Conservation (phyloP, 768 basidiomycete genomes). For the Trametes sanguinea region DNA sequence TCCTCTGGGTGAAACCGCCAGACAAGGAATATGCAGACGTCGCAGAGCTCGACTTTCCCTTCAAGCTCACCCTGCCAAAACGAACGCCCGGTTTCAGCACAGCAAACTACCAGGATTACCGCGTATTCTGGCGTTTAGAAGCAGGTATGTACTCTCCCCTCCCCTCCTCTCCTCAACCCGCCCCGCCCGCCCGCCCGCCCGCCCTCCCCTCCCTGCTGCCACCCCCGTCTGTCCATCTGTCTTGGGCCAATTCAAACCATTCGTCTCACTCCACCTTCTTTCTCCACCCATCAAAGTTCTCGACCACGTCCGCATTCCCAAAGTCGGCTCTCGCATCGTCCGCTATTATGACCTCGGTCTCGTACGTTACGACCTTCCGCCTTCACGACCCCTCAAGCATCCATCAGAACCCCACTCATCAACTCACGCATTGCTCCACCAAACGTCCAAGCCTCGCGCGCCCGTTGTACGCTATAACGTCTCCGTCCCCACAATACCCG, state of each 20-base stretch:
- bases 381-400: constrained; percentile 24
- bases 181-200: too few species aligned
- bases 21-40: constrained; percentile 59
- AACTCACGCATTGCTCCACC: constrained; percentile 38
- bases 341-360: constrained; percentile 74
- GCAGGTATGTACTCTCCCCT: constrained; percentile 53
- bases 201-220: background rate
- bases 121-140: constrained; percentile 82
- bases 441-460: constrained; percentile 55
- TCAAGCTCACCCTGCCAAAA: constrained; percentile 68
- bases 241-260: constrained; percentile 4
- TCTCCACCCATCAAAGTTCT: constrained; percentile 50
- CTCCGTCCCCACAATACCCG: constrained; percentile 53
- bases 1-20: constrained; percentile 69
- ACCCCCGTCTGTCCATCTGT: constrained; percentile 26
- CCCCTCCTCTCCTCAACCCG: background rate
- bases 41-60: constrained; percentile 67
- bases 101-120: constrained; percentile 73
- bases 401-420: constrained; percentile 36
- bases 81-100: constrained; percentile 66
- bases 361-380: constrained; percentile 67
- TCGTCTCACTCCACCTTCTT: constrained; percentile 11
- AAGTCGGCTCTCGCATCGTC: constrained; percentile 66
- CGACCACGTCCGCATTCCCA: constrained; percentile 61
- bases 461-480: constrained; percentile 63